Percentiles rank a stretch among this genome's conserved stretches.
Conservation (phyloP, 768 basidiomycete genomes). For the Nidularia pulvinata region DNA sequence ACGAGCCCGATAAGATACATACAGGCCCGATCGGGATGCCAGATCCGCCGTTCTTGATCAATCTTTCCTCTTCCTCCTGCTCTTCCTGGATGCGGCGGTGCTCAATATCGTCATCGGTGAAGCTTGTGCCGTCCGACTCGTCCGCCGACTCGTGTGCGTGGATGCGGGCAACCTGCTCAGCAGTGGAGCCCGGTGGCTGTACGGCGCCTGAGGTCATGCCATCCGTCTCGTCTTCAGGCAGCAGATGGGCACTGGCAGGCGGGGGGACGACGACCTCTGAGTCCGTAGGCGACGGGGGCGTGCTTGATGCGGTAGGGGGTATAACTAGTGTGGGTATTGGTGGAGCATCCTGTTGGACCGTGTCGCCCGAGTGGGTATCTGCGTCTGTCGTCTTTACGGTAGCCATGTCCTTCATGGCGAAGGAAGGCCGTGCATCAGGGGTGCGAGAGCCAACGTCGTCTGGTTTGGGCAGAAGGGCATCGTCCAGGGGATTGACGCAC, state of each 20-base stretch:
- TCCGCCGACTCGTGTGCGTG: conserved; percentile 36
- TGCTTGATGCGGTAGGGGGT: not conserved
- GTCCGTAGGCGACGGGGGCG: conserved; percentile 25
- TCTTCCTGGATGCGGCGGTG: conserved; percentile 50
- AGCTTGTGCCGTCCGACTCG: conserved; percentile 64
- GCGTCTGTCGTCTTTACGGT: not conserved
- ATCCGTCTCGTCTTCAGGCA: conserved; percentile 69
- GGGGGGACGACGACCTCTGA: conserved; percentile 30
- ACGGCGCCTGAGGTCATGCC: conserved; percentile 91
- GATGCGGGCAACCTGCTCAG: conserved; percentile 41
- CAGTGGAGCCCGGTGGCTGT: conserved; percentile 86
- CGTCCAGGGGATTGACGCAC: conserved; percentile 52
- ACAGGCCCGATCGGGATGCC: conserved; percentile 95
- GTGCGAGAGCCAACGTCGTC: conserved; percentile 18
- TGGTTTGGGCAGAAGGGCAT: conserved; percentile 32
- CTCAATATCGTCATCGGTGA: conserved; percentile 66
- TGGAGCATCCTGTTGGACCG: not conserved
- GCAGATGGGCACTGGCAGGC: conserved; percentile 32
- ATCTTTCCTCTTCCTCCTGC: conserved; percentile 88
- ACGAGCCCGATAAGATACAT: conserved; percentile 27
- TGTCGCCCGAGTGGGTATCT: not conserved
- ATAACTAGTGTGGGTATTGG: not conserved
- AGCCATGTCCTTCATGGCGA: conserved; percentile 14
- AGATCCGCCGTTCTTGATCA: conserved; percentile 89
- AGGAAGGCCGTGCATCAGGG: conserved; percentile 12